These are phyloP conservation scores for Fusarium zealandicum DNA, from an alignment of 2,329 filamentous ascomycete species.

Conservation along the genomic window DNA sequence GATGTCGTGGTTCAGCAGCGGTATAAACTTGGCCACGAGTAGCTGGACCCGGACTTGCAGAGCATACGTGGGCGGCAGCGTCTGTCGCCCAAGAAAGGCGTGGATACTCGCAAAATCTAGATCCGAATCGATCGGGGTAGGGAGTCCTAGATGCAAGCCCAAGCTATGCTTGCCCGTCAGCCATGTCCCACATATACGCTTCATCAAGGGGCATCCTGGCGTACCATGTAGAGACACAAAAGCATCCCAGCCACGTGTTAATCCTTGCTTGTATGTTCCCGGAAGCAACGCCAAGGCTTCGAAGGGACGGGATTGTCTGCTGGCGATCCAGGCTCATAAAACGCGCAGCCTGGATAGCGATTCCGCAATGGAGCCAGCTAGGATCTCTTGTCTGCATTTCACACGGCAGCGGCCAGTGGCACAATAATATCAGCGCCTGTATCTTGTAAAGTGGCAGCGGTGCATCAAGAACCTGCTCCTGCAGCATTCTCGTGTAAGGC, in stretches of 20 bases:
- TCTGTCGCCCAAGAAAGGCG: constrained; percentile 15
- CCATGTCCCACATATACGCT: rapidly evolving
- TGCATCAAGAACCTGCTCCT: constrained; percentile 9
- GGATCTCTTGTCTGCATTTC: constrained; percentile 19
- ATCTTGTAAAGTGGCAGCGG: constrained; percentile 30
- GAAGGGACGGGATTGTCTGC: constrained; percentile 16
- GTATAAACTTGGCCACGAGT: constrained; percentile 26
- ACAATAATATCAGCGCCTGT: constrained; percentile 22
- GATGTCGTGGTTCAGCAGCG: constrained; percentile 18
- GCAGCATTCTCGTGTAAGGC: constrained; percentile 15
- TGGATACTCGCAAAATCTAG: constrained; percentile 23
- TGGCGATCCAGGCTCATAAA: constrained; percentile 29
- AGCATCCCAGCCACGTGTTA: constrained; percentile 28
- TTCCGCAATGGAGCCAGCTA: constrained; percentile 28
- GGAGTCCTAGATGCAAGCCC: constrained; percentile 24
- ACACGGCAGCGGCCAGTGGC: constrained; percentile 25
- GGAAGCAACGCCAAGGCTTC: constrained; percentile 18
- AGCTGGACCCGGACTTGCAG: constrained; percentile 22
- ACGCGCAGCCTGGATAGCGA: constrained; percentile 29
- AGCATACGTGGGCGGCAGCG: constrained; percentile 3
- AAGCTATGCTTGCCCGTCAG: constrained; percentile 1
- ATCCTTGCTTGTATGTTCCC: constrained; percentile 19
- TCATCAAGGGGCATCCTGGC: background rate
- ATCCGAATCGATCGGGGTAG: constrained; percentile 19
- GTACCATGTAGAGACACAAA: constrained; percentile 26